Conservation (phyloP, 2,329 filamentous ascomycete species). For the Hirsutella minnesotensis region DNA sequence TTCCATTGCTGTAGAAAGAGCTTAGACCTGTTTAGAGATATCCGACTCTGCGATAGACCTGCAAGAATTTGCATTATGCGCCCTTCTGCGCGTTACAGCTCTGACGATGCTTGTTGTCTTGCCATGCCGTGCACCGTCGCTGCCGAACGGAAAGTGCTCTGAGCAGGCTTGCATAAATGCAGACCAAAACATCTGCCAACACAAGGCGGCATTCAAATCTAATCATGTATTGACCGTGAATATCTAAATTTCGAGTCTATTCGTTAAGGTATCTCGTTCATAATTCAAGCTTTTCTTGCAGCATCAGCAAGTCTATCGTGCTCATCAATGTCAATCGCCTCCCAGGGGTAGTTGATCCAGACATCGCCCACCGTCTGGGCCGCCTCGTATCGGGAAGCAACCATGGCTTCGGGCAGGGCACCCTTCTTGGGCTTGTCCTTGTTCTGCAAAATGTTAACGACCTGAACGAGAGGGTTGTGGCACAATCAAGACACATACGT, state of each 20-base stretch:
- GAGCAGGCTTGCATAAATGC: too few relatives aligned
- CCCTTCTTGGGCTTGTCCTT: constrained; percentile 98
- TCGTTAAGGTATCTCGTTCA: background rate
- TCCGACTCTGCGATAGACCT: background rate
- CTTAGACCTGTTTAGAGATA: background rate
- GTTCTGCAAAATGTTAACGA: constrained; percentile 44
- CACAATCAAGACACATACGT: constrained; percentile 59
- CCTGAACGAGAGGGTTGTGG: background rate
- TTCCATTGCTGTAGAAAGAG: too few relatives aligned
- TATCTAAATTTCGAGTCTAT: background rate
- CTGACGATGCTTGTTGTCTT: too few relatives aligned
- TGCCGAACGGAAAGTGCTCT: too few relatives aligned
- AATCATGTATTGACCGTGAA: background rate
- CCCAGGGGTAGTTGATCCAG: constrained; percentile 99
- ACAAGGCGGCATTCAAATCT: too few relatives aligned
- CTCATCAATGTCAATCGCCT: constrained; percentile 86
- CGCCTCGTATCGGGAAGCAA: constrained; percentile 67
- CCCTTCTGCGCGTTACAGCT: too few relatives aligned
- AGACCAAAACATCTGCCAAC: too few relatives aligned
- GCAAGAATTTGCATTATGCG: background rate
- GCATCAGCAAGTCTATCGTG: constrained; percentile 62
- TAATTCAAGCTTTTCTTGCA: constrained; percentile 11
- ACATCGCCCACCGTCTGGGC: constrained; percentile 83
- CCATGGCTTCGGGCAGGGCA: constrained; percentile 64
- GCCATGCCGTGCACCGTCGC: too few relatives aligned